These are phyloP conservation scores for Coprinopsis marcescibilis DNA, from an alignment of 768 basidiomycete genomes.

Conservation along the genomic window DNA sequence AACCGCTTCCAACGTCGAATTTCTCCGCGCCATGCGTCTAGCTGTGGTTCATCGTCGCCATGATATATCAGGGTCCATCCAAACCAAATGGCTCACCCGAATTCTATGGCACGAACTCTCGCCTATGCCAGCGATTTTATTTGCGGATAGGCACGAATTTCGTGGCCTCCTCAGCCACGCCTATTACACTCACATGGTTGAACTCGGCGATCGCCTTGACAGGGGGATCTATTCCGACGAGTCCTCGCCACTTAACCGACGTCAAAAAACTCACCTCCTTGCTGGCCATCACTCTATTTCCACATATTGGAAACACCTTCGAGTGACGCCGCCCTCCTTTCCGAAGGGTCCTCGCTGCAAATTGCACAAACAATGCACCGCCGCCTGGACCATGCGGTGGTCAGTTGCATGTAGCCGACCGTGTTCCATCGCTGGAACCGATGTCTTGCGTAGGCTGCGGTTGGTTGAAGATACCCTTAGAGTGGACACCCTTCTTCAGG, in stretches of 20 bases:
- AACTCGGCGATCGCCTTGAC: neutral
- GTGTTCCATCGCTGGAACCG: constrained; percentile 21
- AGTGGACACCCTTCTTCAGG: constrained; percentile 24
- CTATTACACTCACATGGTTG: constrained; percentile 21
- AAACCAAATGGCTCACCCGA: constrained; percentile 9
- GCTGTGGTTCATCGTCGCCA: constrained; percentile 24
- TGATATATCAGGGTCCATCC: constrained; percentile 6
- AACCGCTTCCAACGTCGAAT: too few species aligned
- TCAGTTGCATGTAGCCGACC: constrained; percentile 20
- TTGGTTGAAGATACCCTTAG: constrained; percentile 25
- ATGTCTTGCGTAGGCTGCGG: constrained; percentile 31
- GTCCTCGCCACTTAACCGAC: constrained; percentile 3
- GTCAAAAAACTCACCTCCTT: constrained; percentile 9
- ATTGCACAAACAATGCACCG: constrained; percentile 31
- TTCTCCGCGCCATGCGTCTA: constrained; percentile 29
- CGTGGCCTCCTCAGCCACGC: constrained; percentile 18
- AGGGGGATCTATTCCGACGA: neutral
- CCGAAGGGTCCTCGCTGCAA: constrained; percentile 24
- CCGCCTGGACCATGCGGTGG: constrained; percentile 33
- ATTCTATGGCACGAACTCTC: constrained; percentile 15
- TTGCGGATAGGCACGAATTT: constrained; percentile 16
- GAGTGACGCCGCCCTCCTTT: constrained; percentile 25
- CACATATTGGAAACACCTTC: constrained; percentile 28
- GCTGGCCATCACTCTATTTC: constrained; percentile 4
- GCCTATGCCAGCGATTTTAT: constrained; percentile 19